Evolutionary conservation across 2,329 filamentous ascomycete genomes (phyloP), one percentile per base, ranked within the genome.

Genomic region (Venturia aucupariae): DNA sequence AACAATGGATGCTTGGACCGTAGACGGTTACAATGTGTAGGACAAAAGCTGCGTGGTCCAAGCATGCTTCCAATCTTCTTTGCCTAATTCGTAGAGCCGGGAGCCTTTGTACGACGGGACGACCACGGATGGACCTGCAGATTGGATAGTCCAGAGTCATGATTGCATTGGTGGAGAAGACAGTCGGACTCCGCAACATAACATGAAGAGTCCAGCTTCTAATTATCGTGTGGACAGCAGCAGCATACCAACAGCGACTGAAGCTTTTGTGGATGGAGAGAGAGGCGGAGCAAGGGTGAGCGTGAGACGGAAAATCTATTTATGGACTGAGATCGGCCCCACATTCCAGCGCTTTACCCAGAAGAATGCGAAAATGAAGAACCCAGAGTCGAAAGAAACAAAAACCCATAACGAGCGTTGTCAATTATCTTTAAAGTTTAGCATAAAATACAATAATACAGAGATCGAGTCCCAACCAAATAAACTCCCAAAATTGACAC

Each of bases 401-500:
- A 35, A n/a, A 57, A 27, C 51, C 51, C 30, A 35, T 32, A 57
- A 57, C 13, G 51, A 57, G 51, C 30, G 51, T 35, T n/a, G 30
- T 35, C 51, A n/a, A 57, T 57, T 57, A 57, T 57, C 27, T 57
- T 57, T 57, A 57, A 55, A 35, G 51, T 57, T 57, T 57, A 57
- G 51, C 30, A 57, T 57, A 35, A 17, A 35, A 57, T 32, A 35
- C 27, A 51, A 22, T 27, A 51, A n/a, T n/a, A n/a, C n/a, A n/a
- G n/a, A n/a, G n/a, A n/a, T n/a, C 51, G 35, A 17, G 11, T 51
- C 46, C 51, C 51, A 27, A 27, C 48, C 30, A 4, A n/a, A 38
- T 27, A 8, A 35, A 57, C 51, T 35, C 51, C 4, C 32, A n/a
- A 22, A n/a, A 3, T 17, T n/a, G n/a, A n/a, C 27, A 57, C 10